Evolutionary conservation across 805 yeast genomes (phyloP).

Genomic region (Candida sithepensis): DNA sequence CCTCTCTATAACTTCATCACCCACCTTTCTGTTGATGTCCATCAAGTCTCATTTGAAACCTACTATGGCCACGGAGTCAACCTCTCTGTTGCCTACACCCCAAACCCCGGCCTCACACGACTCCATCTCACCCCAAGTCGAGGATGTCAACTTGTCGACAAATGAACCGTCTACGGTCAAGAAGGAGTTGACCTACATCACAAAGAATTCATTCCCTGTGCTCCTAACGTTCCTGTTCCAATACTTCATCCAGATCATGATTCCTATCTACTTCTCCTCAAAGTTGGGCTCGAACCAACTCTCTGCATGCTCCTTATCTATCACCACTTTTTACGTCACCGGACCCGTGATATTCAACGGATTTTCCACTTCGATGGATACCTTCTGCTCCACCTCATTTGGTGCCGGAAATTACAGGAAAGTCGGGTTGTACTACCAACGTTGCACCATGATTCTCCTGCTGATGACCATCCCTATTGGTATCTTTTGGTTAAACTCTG

Average conservation of each 20-base stretch:
- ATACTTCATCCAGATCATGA: conserved; percentile 66
- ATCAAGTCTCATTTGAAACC: background rate
- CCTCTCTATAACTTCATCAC: background rate
- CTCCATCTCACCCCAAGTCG: background rate
- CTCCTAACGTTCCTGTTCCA: conserved; percentile 64
- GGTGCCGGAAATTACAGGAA: conserved; percentile 58
- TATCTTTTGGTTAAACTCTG: conserved; percentile 55
- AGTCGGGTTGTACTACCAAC: conserved; percentile 64
- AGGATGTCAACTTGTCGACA: background rate
- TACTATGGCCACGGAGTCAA: background rate
- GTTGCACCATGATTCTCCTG: conserved; percentile 55
- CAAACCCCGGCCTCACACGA: background rate
- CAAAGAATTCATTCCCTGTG: conserved; percentile 48
- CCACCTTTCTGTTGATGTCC: background rate
- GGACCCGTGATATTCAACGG: conserved; percentile 76
- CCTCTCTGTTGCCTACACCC: background rate
- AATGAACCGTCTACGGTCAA: conserved; percentile 9
- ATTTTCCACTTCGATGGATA: conserved; percentile 68
- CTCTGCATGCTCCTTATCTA: conserved; percentile 68
- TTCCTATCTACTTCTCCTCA: conserved; percentile 70
- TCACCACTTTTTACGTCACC: conserved; percentile 71
- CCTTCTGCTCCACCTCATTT: conserved; percentile 71
- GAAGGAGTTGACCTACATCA: conserved; percentile 24
- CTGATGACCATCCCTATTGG: conserved; percentile 54
- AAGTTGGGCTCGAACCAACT: conserved; percentile 61